Conservation (phyloP, 179 eudicot genomes). For the Patellifolia procumbens region DNA sequence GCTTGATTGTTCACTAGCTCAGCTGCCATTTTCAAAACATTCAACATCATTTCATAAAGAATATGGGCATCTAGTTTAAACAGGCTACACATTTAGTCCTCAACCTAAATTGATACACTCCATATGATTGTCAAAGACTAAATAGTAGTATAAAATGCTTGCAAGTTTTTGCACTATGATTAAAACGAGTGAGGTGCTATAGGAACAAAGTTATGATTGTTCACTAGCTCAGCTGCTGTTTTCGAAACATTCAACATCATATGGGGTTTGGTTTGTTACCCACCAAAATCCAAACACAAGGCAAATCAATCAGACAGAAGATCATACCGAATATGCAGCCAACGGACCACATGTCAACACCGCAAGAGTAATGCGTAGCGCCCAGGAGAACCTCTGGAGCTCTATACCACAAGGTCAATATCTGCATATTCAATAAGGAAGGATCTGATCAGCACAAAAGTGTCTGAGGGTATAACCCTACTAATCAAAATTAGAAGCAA, state of each 20-base stretch:
- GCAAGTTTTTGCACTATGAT: too few relatives aligned
- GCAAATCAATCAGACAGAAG: neutral
- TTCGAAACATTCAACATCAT: too few relatives aligned
- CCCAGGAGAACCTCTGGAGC: conserved; percentile 91
- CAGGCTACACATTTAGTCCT: too few relatives aligned
- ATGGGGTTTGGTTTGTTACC: neutral
- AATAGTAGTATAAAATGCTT: too few relatives aligned
- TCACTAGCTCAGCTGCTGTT: conserved; percentile 78
- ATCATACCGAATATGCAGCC: conserved; percentile 80
- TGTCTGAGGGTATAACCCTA: neutral
- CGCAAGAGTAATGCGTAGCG: conserved; percentile 81
- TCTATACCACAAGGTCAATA: conserved; percentile 84
- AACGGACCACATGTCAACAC: conserved; percentile 93
- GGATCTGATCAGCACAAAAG: neutral
- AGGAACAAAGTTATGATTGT: conserved; percentile 78
- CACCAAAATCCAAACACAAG: too few relatives aligned
- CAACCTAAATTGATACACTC: too few relatives aligned
- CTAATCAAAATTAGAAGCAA: too few relatives aligned
- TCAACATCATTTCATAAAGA: too few relatives aligned
- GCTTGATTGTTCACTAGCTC: conserved; percentile 89
- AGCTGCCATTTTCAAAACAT: too few relatives aligned
- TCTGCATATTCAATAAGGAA: conserved; percentile 40
- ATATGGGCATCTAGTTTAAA: too few relatives aligned
- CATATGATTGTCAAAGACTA: too few relatives aligned
- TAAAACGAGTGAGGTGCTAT: too few relatives aligned